phyloP scores from a whole-genome alignment of 768 basidiomycete genomes.

The Mycena indigotica region DNA sequence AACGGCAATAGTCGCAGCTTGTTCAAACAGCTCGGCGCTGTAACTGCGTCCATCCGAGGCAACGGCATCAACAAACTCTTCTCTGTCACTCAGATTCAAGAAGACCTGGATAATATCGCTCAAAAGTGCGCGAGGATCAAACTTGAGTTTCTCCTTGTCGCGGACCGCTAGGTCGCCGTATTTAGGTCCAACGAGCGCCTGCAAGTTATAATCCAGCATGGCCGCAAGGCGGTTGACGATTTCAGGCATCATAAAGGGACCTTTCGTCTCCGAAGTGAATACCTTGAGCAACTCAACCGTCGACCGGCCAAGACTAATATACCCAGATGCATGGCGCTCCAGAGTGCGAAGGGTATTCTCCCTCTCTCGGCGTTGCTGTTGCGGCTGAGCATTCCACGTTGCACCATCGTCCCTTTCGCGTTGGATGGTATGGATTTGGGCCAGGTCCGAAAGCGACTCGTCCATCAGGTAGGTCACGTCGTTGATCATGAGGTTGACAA shows the following conservation, averaged over 20 bases:
- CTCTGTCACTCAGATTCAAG: constrained; percentile 80
- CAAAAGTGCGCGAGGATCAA: constrained; percentile 80
- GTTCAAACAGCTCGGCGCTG: constrained; percentile 77
- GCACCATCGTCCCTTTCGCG: constrained; percentile 77
- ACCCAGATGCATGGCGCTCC: constrained; percentile 83
- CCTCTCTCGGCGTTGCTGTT: constrained; percentile 80
- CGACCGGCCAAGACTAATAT: constrained; percentile 82
- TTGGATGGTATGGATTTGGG: constrained; percentile 87
- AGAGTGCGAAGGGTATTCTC: constrained; percentile 75
- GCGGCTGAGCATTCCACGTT: constrained; percentile 67
- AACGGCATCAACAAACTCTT: constrained; percentile 80
- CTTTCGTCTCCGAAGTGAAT: constrained; percentile 89
- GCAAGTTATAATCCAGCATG: constrained; percentile 94
- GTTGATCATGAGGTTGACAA: constrained; percentile 98
- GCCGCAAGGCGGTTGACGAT: constrained; percentile 95
- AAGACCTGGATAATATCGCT: constrained; percentile 89
- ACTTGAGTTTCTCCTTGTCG: constrained; percentile 86
- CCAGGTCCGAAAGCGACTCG: constrained; percentile 87
- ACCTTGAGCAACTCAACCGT: constrained; percentile 90
- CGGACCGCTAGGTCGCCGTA: constrained; percentile 85
- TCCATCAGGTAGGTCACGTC: constrained; percentile 98
- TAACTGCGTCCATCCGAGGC: constrained; percentile 96
- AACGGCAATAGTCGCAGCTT: constrained; percentile 68
- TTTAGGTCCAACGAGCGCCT: constrained; percentile 84
- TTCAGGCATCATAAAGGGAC: constrained; percentile 94